Base-by-base conservation (phyloP, 331 rosid genomes). In the Rhamnella rubrinervis region DNA sequence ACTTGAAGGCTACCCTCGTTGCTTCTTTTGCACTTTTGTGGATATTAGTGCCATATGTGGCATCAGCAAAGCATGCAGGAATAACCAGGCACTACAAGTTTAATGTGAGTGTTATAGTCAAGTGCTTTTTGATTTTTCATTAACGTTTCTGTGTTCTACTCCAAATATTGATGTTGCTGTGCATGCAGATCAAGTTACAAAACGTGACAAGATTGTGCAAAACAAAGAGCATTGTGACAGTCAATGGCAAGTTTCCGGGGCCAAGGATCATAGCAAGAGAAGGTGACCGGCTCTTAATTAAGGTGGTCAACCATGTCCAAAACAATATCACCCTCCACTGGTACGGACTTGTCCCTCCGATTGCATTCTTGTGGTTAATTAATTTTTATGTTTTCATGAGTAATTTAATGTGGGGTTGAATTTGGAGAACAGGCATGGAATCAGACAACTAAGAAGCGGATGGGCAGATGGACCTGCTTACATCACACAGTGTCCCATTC, bases 391-490 rank as follows among this genome's bases (percentile, higher is more conserved):
- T 44, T 44, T 44, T 2, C 49, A 12, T 44, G 49, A 44, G 11
- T 10, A 52, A 53, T 53, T 18, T n/a, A 53, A 1, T 40, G 28
- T 12, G 15, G 23, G 10, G n/a, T 26, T 0, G 40, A 35, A 46
- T 41, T 40, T 63, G 15, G 65, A 64, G 56, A 31, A 53, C 55
- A 87, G 97, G 96, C 96, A 89, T 18, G 93, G 96, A 57, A 25
- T 87, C 37, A 77, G 86, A 26, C 96, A 92, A 76, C 0, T 82
- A 50, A 84, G 63, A 67, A 92, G 86, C 67, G 95, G 84, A 41
- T 92, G 96, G 97, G 96, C 96, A n/a, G 96, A 92, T 58, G 97
- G 93, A 57, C 97, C 97, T 2, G 87, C 97, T 5, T 92, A 92
- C 59, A 78, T 91, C 55, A 88, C 96, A 4, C 95, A 92, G 63